Base-by-base conservation (phyloP, 2,329 filamentous ascomycete genomes). In the Colletotrichum liriopes region DNA sequence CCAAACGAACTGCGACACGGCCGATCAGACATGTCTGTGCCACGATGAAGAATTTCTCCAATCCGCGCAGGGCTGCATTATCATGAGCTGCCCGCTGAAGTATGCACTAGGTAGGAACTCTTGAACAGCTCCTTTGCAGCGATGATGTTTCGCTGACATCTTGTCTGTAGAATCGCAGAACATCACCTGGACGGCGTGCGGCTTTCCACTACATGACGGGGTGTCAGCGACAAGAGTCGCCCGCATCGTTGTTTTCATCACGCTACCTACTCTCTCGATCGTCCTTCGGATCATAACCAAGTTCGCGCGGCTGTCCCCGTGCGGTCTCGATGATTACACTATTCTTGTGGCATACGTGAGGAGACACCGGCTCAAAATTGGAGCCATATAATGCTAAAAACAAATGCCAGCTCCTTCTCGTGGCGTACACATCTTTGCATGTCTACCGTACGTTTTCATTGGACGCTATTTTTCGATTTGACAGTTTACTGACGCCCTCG, bases 261-360 rank as follows among this genome's bases (percentile, higher is more conserved):
- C 69, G 20, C 14, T 72, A 5, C 65, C 70, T 2, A 64, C 65
- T 0, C 32, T 72, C 11, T 59, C 70, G 1, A 49, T 72, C 23
- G 4, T 72, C 1, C 39, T 72, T 7, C 70, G 70, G 2, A 16
- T 60, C 2, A 8, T 64, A 14, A 56, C 58, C 5, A 72, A 72
- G 5, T n/a, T 43, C 2, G 65, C 65, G 2, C 8, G 45, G 11
- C 14, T 72, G 11, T 54, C 59, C 4, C 9, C 54, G 0, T 69
- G 65, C 39, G 70, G 70, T 7, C 47, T 23, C n/a, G 70, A 72
- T 29, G 70, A 72, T 12, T 64, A 68, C 2, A 59, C 65, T 1
- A 70, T 72, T 18, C 2, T 72, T 2, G 9, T 43, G 5, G 45
- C 59, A 70, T 72, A 72, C 4, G 70, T 72, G 20, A 47, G 69